Evolutionary conservation across 73 alveolate genomes (phyloP).

Genomic region (Diophrys sp.): DNA sequence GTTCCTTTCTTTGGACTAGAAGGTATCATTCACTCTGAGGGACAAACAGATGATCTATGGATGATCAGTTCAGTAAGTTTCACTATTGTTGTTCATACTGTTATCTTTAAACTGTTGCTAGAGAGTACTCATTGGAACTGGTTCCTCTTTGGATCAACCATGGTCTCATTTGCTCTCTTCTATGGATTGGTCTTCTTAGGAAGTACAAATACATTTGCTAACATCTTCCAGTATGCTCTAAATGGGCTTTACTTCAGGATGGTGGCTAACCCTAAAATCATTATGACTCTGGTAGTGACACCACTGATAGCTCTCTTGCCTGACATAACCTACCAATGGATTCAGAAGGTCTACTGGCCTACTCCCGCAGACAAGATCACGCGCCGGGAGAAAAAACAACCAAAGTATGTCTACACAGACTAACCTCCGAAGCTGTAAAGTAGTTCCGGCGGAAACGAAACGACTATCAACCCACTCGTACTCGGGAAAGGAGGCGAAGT

Average conservation of each 20-base stretch:
- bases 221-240: slow-evolving; percentile 42
- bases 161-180: slow-evolving; percentile 15
- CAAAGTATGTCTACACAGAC: not conserved
- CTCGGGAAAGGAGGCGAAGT: not conserved
- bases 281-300: slow-evolving; percentile 25
- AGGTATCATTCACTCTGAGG: slow-evolving; percentile 53
- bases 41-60: slow-evolving; percentile 71
- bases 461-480: not conserved
- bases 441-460: not conserved
- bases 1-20: slow-evolving; percentile 56
- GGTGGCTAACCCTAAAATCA: slow-evolving; percentile 19
- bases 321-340: slow-evolving; percentile 26
- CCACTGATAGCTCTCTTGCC: slow-evolving; percentile 61
- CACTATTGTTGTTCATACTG: slow-evolving; percentile 75
- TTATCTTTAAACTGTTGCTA: slow-evolving; percentile 74
- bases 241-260: slow-evolving; percentile 47
- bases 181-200: slow-evolving; percentile 22
- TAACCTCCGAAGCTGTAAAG: not conserved
- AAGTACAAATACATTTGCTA: slow-evolving; percentile 33
- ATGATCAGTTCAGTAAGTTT: slow-evolving; percentile 68
- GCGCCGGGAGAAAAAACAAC: not conserved
- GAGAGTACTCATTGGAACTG: slow-evolving; percentile 77
- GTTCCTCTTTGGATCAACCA: slow-evolving; percentile 30
- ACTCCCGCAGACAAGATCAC: slow-evolving; percentile 47
- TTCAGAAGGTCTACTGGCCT: slow-evolving; percentile 15